phyloP scores from a whole-genome alignment of 139 green algal species.

The Chlamydomonas sp. region DNA sequence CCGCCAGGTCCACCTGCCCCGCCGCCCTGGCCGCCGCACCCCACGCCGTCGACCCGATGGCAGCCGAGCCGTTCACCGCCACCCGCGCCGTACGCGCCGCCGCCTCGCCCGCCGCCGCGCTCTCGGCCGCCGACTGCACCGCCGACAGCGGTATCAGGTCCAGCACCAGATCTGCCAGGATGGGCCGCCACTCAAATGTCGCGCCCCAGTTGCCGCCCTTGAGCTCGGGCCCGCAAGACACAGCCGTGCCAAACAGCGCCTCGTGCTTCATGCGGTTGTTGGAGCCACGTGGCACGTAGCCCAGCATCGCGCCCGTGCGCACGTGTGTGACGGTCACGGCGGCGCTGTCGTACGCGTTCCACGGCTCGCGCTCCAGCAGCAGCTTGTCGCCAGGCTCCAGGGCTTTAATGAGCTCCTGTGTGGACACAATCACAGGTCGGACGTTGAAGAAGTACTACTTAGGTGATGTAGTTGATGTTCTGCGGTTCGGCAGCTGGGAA shows the following conservation, averaged over 20 bases:
- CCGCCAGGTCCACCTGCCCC: not conserved
- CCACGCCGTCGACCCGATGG: too few relatives aligned
- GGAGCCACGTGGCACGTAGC: slow-evolving; percentile 14
- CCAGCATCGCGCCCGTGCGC: not conserved
- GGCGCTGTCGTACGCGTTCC: slow-evolving; percentile 16
- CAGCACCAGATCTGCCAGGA: not conserved
- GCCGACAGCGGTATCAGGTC: not conserved
- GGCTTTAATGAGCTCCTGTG: slow-evolving; percentile 11
- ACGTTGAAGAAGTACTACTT: too few relatives aligned
- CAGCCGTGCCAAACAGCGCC: too few relatives aligned
- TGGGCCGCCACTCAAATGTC: not conserved
- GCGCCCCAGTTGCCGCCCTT: too few relatives aligned
- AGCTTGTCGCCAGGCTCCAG: not conserved
- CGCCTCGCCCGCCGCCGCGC: too few relatives aligned
- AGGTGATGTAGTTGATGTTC: not conserved
- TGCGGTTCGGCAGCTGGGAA: too few relatives aligned
- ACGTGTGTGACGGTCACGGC: slow-evolving; percentile 16
- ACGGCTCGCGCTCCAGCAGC: slow-evolving; percentile 29
- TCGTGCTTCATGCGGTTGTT: not conserved
- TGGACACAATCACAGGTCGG: too few relatives aligned
- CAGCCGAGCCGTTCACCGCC: too few relatives aligned
- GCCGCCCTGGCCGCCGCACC: too few relatives aligned
- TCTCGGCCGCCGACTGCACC: too few relatives aligned
- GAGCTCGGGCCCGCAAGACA: too few relatives aligned
- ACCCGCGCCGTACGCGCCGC: too few relatives aligned